Percentiles rank a stretch among this genome's conserved stretches.
Evolutionary conservation across 768 basidiomycete species (phyloP).

Genomic region (Suillus alpinus): DNA sequence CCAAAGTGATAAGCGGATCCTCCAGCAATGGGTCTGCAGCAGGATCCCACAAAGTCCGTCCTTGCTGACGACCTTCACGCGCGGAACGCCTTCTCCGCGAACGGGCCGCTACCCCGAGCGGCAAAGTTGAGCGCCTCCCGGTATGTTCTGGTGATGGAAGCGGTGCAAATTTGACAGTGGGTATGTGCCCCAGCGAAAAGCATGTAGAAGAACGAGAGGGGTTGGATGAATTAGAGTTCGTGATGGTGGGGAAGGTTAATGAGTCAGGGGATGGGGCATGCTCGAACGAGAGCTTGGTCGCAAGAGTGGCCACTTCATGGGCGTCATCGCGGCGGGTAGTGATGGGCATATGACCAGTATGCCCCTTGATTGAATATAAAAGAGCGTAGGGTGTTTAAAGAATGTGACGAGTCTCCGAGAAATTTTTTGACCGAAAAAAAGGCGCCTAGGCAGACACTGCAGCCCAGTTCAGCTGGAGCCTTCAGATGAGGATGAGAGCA

Average conservation of each 20-base stretch:
- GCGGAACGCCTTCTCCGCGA: constrained; percentile 24
- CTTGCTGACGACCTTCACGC: constrained; percentile 15
- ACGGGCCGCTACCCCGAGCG: constrained; percentile 53
- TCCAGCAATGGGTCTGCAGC: constrained; percentile 33
- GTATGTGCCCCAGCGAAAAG: constrained; percentile 14
- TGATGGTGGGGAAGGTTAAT: constrained; percentile 16
- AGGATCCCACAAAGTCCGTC: constrained; percentile 21
- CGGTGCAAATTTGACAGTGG: constrained; percentile 56
- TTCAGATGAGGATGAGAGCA: neutral
- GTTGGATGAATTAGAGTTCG: constrained; percentile 9
- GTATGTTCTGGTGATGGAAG: constrained; percentile 51
- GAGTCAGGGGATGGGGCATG: constrained; percentile 11
- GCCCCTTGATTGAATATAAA: neutral
- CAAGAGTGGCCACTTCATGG: constrained; percentile 17
- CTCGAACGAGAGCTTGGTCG: constrained; percentile 12
- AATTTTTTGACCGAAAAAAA: neutral
- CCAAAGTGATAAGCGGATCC: constrained; percentile 48
- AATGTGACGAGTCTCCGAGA: neutral
- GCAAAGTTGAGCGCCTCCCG: constrained; percentile 45
- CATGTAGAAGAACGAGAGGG: constrained; percentile 13
- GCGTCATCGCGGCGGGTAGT: constrained; percentile 8
- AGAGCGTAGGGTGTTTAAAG: neutral
- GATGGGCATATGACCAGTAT: constrained; percentile 2
- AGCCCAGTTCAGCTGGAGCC: neutral
- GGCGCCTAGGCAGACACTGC: neutral